Conservation (phyloP, 192 early-diverging fungal genomes). For the Hyaloraphidium curvatum region DNA sequence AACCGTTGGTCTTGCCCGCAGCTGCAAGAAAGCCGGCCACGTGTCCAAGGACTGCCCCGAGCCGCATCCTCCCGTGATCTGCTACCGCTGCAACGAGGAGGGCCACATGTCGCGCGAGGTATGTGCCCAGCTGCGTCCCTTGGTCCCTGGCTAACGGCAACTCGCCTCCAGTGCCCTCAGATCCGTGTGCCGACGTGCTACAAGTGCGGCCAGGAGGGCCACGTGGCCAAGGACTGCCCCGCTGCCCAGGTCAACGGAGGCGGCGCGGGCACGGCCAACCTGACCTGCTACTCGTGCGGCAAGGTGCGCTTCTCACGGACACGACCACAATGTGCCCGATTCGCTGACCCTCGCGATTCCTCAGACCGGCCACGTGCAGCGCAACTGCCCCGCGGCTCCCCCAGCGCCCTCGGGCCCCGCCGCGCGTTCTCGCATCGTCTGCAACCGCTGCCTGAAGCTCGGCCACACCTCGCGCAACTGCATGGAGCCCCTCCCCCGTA, state of each 20-base stretch:
- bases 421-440: not conserved
- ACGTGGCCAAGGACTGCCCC: not conserved
- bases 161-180: not conserved
- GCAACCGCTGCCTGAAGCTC: not conserved
- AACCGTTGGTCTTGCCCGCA: not conserved
- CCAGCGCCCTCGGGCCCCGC: not conserved
- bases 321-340: not conserved
- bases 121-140: no score
- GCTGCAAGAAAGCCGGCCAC: conserved; percentile 2
- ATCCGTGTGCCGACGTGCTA: not conserved
- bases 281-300: not conserved
- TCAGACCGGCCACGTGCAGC: conserved; percentile 3
- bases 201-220: not conserved
- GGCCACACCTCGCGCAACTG: not conserved
- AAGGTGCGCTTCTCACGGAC: not conserved
- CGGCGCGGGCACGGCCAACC: not conserved
- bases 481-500: not conserved
- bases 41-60: not conserved
- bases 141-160: no score
- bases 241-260: not conserved
- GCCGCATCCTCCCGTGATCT: not conserved
- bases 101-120: not conserved
- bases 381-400: not conserved
- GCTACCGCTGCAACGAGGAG: not conserved
- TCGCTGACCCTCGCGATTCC: not conserved